Conservation (phyloP, 202 grass and related monocot genomes). For the Bolboschoenoplectus hybrid region DNA sequence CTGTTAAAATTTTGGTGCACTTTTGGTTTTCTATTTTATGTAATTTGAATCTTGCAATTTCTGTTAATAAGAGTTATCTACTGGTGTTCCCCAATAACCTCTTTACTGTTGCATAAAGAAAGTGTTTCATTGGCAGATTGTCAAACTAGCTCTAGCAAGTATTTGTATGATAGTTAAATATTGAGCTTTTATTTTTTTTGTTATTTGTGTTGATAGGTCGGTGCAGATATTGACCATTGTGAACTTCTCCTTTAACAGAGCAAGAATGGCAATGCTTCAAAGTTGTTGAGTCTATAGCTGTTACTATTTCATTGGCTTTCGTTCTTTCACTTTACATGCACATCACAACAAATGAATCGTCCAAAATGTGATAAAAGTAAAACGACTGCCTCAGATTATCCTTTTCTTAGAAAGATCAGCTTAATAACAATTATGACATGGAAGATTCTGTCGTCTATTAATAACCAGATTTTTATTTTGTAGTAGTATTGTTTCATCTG, state of each 20-base stretch:
- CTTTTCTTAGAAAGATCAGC: no score
- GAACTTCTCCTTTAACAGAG: neutral
- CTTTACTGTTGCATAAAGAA: neutral
- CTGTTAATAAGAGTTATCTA: slow-evolving; percentile 34
- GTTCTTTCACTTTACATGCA: neutral
- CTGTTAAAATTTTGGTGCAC: slow-evolving; percentile 57
- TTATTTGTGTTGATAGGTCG: neutral
- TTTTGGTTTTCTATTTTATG: slow-evolving; percentile 41
- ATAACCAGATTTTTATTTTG: no score
- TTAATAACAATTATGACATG: no score
- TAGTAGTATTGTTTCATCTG: no score
- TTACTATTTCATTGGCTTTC: neutral
- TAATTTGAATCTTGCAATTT: slow-evolving; percentile 46
- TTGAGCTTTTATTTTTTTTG: slow-evolving; percentile 40
- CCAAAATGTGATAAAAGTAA: no score
- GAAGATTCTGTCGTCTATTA: no score
- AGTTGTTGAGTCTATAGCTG: neutral
- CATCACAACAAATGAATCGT: neutral
- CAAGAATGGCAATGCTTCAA: neutral
- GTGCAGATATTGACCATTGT: neutral
- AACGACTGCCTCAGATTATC: no score
- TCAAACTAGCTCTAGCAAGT: neutral
- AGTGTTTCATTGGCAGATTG: neutral
- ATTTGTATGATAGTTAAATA: neutral
- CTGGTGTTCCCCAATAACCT: neutral